A percentile compares a stretch with the other conserved stretches of the same genome.
phyloP scores from a whole-genome alignment of 2,329 filamentous ascomycete species.

The Penicillium thymicola region DNA sequence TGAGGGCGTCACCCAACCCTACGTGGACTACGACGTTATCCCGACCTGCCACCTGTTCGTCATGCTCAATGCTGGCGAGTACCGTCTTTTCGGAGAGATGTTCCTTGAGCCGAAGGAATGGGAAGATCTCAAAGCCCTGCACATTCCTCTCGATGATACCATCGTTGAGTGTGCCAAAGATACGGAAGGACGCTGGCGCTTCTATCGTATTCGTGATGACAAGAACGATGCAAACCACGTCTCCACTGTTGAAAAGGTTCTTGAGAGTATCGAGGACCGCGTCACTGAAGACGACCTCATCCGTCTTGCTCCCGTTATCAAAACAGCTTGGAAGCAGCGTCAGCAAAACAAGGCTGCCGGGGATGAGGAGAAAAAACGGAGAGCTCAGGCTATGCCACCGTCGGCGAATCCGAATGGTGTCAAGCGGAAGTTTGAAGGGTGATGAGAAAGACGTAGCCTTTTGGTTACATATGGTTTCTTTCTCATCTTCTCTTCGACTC shows the following conservation, averaged over 20 bases:
- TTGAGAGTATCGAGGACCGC: constrained; percentile 83
- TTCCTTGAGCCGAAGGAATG: constrained; percentile 74
- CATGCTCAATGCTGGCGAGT: constrained; percentile 61
- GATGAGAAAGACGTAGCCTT: constrained; percentile 3
- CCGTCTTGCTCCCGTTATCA: constrained; percentile 65
- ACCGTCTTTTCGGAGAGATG: constrained; percentile 65
- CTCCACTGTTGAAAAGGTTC: constrained; percentile 75
- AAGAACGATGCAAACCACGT: constrained; percentile 90
- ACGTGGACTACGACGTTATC: constrained; percentile 73
- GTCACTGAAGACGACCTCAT: constrained; percentile 81
- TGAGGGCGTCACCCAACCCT: constrained; percentile 61
- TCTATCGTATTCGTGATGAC: constrained; percentile 87
- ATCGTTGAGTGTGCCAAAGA: constrained; percentile 91
- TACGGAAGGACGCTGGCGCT: constrained; percentile 71
- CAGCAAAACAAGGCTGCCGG: constrained; percentile 37
- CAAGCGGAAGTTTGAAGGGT: constrained; percentile 44
- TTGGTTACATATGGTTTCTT: neutral
- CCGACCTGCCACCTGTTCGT: constrained; percentile 72
- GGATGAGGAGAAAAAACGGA: constrained; percentile 27
- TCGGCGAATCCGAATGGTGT: constrained; percentile 34
- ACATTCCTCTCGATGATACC: constrained; percentile 75
- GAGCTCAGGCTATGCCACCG: constrained; percentile 21
- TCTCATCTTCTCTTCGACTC: constrained; percentile 2
- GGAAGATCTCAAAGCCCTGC: constrained; percentile 71
- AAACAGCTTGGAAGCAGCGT: constrained; percentile 73